Base-by-base conservation (phyloP, 106 monocot genomes). In the Gastrodia elata region DNA sequence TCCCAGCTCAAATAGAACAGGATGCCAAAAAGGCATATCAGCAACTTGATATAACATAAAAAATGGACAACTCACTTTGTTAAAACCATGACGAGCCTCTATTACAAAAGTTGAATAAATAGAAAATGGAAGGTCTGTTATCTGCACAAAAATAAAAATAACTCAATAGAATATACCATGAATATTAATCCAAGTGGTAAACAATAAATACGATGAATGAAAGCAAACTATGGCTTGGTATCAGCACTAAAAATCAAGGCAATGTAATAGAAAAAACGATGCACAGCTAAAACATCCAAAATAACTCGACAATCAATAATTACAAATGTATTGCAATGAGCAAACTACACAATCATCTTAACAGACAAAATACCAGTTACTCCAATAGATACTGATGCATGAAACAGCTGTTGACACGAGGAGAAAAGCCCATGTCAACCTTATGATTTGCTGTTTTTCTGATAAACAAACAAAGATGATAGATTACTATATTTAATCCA, bases 31-130 rank as follows among this genome's bases (percentile, higher is more conserved):
- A 37, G 2, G 18, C 37, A n/a, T 36, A 38, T 35, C 11, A 36
- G 9, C 27, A 46, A 18, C 11, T 18, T 9, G n/a, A 34, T 39
- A 39, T 24, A 20, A 72, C 16, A 5, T n/a, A 37, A 68, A 44
- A 75, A 20, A 61, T 56, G 30, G 71, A 24, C 14, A 20, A 81
- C 85, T 7, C 52, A 94, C 98, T 77, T 99, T 99, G 69, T 99
- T 99, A 75, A 99, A 99, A 74, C 98, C 98, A 86, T 99, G 98
- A 18, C 93, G 93, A 52, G 79, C 83, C 76, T 99, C 98, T 4
- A 99, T 85, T 39, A 99, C 93, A 81, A 99, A 99, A 73, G 88
- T 91, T 64, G 93, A 99, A 81, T 91, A 99, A 24, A 99, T 83
- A 70, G 93, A 91, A 81, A 99, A 99, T 64, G 98, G 98, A 79